These are phyloP conservation scores for Urtica urens DNA, from an alignment of 306 rosid species.

Conservation along the genomic window DNA sequence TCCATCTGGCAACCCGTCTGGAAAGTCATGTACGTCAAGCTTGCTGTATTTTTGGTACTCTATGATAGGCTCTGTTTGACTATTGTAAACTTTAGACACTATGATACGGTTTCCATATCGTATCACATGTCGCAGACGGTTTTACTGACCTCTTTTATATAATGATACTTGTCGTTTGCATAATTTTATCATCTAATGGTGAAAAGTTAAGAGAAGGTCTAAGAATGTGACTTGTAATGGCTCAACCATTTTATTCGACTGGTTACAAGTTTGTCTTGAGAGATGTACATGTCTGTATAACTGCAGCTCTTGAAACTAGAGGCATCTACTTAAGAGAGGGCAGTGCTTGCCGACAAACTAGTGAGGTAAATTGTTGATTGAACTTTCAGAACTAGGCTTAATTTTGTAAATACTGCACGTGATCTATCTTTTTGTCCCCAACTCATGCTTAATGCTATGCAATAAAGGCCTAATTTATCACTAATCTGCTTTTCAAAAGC, in stretches of 20 bases:
- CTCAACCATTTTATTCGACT: too few species aligned
- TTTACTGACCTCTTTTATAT: too few species aligned
- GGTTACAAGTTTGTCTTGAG: constrained; percentile 1
- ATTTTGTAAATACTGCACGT: not conserved
- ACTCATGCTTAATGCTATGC: not conserved
- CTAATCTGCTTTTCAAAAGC: not conserved
- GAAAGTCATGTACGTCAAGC: constrained; percentile 71
- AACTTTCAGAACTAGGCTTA: constrained; percentile 9
- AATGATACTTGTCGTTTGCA: too few species aligned
- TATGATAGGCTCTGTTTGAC: not conserved
- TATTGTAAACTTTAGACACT: too few species aligned
- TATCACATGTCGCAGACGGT: too few species aligned
- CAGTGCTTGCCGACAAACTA: constrained; percentile 51
- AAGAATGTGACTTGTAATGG: too few species aligned
- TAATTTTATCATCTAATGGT: too few species aligned
- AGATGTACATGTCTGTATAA: constrained; percentile 15
- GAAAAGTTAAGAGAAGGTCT: too few species aligned
- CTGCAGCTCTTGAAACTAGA: constrained; percentile 60
- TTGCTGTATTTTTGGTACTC: not conserved
- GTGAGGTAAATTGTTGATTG: constrained; percentile 58
- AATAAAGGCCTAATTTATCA: too few species aligned
- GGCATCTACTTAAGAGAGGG: constrained; percentile 96
- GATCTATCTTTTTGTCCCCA: not conserved
- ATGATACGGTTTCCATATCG: too few species aligned
- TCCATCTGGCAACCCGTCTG: constrained; percentile 73